phyloP scores from a whole-genome alignment of 345 rosid genomes.

The Pistacia integerrima region DNA sequence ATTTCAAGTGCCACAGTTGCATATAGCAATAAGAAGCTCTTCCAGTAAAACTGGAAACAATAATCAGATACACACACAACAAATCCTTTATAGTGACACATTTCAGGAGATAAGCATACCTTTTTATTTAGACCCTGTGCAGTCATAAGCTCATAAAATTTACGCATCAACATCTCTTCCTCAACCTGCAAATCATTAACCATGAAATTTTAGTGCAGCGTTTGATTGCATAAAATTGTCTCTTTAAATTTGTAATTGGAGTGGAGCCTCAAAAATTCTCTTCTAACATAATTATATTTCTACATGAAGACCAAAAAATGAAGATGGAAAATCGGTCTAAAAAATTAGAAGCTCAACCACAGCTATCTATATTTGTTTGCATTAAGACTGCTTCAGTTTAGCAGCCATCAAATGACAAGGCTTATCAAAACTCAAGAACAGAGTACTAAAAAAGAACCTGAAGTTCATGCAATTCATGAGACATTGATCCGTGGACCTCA shows the following conservation, averaged over 20 bases:
- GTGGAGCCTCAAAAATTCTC: too few relatives aligned
- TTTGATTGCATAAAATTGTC: too few relatives aligned
- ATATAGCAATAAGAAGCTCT: background rate
- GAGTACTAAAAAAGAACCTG: constrained; percentile 30
- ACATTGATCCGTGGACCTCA: constrained; percentile 42
- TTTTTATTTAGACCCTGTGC: constrained; percentile 43
- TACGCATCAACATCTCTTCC: constrained; percentile 80
- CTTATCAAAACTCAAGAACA: background rate
- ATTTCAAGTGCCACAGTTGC: too few relatives aligned
- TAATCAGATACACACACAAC: background rate
- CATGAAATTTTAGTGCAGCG: background rate
- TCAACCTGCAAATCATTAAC: constrained; percentile 53
- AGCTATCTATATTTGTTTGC: too few relatives aligned
- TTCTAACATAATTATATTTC: too few relatives aligned
- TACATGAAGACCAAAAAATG: too few relatives aligned
- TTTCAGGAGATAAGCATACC: constrained; percentile 33
- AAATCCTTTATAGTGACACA: background rate
- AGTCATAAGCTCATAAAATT: constrained; percentile 58
- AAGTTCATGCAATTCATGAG: constrained; percentile 55
- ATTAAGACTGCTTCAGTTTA: too few relatives aligned
- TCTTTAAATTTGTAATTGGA: too few relatives aligned
- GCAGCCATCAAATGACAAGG: too few relatives aligned
- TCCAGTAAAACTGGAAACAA: background rate
- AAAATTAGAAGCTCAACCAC: too few relatives aligned
- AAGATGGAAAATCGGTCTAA: too few relatives aligned